Evolutionary conservation across 352 stramenopile genomes (phyloP).

Genomic region (Pythium inflatum): DNA sequence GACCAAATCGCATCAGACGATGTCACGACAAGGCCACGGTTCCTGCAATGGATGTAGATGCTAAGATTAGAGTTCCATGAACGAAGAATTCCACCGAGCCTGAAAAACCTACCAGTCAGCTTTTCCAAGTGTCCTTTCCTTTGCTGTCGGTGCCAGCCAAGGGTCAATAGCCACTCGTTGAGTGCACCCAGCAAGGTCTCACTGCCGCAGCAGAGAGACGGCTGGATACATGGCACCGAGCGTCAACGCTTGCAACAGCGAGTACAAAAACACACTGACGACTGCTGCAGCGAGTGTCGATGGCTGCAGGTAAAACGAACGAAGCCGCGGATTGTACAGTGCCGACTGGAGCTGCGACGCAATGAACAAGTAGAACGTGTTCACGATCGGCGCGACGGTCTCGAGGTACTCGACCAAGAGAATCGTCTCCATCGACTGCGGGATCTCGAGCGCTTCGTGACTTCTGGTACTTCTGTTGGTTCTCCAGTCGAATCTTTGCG

Average conservation of each 20-base stretch:
- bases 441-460: background rate
- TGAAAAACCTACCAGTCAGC: too few species aligned
- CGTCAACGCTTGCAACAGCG: constrained; percentile 2
- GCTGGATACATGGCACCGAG: constrained; percentile 13
- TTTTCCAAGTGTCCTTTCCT: too few species aligned
- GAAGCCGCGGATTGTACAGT: constrained; percentile 16
- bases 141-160: constrained; percentile 7
- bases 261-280: constrained; percentile 7
- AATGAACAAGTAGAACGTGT: constrained; percentile 8
- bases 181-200: background rate
- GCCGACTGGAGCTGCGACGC: constrained; percentile 13
- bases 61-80: background rate
- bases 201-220: too few species aligned
- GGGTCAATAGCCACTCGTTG: background rate
- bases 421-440: constrained; percentile 21
- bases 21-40: background rate
- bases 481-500: too few species aligned
- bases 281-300: background rate
- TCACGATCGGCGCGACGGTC: constrained; percentile 18
- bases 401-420: constrained; percentile 34
- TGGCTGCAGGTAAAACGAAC: constrained; percentile 1
- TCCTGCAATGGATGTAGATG: background rate
- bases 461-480: too few species aligned
- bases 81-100: background rate
- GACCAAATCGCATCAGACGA: background rate